Evolutionary conservation across 495 filamentous ascomycete species (phyloP).

Genomic region (Choiromyces venosus): DNA sequence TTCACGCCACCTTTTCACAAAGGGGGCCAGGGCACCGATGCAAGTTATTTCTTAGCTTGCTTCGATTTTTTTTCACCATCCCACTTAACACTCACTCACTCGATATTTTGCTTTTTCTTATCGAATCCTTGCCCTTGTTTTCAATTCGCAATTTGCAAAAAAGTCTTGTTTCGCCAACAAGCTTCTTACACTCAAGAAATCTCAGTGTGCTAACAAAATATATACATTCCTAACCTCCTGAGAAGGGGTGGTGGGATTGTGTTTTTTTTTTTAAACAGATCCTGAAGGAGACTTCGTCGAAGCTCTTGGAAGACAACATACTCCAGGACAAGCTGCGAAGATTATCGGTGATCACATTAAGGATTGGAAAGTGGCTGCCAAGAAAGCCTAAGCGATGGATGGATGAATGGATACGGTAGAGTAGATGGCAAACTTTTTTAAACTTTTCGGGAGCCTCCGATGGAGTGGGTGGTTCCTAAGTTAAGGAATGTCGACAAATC

Average conservation of each 20-base stretch:
- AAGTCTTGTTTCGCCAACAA: background rate
- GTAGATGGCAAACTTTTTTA: no score
- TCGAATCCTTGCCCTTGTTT: background rate
- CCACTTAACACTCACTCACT: background rate
- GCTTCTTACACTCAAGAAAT: background rate
- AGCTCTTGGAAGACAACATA: conserved; percentile 90
- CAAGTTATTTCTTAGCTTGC: background rate
- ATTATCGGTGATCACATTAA: conserved; percentile 81
- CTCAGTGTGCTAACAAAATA: conserved; percentile 15
- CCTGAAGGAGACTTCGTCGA: conserved; percentile 98
- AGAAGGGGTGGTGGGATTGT: conserved; percentile 1
- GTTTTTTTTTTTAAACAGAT: conserved; percentile 50
- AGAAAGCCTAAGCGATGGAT: conserved; percentile 17
- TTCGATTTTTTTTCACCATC: background rate
- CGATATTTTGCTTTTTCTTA: background rate
- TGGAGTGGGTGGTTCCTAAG: no score
- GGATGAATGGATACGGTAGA: background rate
- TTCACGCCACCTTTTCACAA: background rate
- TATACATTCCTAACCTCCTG: conserved; percentile 5
- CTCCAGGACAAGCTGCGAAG: conserved; percentile 74
- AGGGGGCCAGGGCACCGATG: background rate
- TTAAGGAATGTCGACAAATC: background rate
- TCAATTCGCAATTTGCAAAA: background rate
- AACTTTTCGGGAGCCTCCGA: conserved; percentile 12
- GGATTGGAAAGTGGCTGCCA: conserved; percentile 68